Evolutionary conservation across 352 stramenopile genomes (phyloP).

Genomic region (Blastocystis sp.): DNA sequence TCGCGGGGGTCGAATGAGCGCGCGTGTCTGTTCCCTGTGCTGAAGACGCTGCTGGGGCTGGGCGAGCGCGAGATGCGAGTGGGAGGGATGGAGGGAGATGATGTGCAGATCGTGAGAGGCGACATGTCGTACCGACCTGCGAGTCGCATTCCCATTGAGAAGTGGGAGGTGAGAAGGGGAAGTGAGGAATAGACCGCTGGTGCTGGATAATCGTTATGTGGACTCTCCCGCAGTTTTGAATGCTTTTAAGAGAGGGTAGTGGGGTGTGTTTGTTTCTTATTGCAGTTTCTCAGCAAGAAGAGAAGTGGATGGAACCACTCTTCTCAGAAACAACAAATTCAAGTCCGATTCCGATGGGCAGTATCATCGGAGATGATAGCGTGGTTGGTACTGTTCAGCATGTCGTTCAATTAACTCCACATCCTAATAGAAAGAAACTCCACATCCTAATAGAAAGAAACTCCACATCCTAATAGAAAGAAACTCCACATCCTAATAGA

Average conservation of each 20-base stretch:
- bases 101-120: slow-evolving; percentile 28
- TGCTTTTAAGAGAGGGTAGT: not conserved
- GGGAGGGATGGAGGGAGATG: not conserved
- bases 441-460: no score
- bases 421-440: not conserved
- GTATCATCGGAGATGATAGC: slow-evolving; percentile 41
- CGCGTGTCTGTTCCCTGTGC: slow-evolving; percentile 27
- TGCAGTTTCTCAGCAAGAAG: not conserved
- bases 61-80: slow-evolving; percentile 53
- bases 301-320: not conserved
- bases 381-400: slow-evolving; percentile 20
- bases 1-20: slow-evolving; percentile 41
- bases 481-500: no score
- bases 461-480: no score
- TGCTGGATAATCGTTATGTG: not conserved
- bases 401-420: not conserved
- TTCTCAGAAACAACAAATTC: not conserved
- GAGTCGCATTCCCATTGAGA: slow-evolving; percentile 46
- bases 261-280: not conserved
- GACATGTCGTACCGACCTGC: slow-evolving; percentile 43
- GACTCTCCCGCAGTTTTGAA: not conserved
- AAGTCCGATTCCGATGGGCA: not conserved
- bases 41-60: slow-evolving; percentile 32
- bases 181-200: not conserved
- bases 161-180: no score